phyloP scores from a whole-genome alignment of 192 early-diverging fungal species.

The Coemansia sp. region DNA sequence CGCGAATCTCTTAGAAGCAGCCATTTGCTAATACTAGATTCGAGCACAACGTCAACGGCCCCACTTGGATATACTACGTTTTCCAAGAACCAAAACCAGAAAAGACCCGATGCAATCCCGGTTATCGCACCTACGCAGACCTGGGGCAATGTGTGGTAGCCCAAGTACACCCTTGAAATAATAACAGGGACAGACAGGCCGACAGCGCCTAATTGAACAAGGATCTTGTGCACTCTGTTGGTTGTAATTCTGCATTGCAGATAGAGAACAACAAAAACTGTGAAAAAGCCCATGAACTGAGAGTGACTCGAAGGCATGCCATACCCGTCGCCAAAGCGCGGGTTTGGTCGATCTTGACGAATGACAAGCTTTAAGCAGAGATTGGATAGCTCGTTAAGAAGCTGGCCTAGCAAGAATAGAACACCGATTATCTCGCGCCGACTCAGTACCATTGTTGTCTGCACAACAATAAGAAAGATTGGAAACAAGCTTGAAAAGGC shows the following conservation, averaged over 20 bases:
- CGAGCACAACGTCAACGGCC: slow-evolving; percentile 9
- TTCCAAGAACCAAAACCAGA: slow-evolving; percentile 31
- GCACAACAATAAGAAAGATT: slow-evolving; percentile 48
- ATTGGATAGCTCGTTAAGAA: slow-evolving; percentile 45
- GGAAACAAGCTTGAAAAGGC: slow-evolving; percentile 48
- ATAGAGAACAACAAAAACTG: slow-evolving; percentile 21
- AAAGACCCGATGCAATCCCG: slow-evolving; percentile 20
- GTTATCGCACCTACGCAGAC: slow-evolving; percentile 24
- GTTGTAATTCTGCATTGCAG: slow-evolving; percentile 19
- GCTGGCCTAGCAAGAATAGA: slow-evolving; percentile 38
- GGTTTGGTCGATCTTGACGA: slow-evolving; percentile 31
- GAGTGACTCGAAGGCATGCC: slow-evolving; percentile 57
- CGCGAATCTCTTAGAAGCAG: slow-evolving; percentile 48
- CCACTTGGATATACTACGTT: slow-evolving; percentile 19
- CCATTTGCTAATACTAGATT: slow-evolving; percentile 25
- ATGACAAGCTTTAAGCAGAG: slow-evolving; percentile 30
- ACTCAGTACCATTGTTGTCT: slow-evolving; percentile 43
- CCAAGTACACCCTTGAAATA: slow-evolving; percentile 43
- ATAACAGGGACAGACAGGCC: slow-evolving; percentile 22
- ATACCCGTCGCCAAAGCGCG: slow-evolving; percentile 49
- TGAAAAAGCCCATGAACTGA: slow-evolving; percentile 56
- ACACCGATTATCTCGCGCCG: slow-evolving; percentile 45
- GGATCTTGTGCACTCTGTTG: slow-evolving; percentile 11
- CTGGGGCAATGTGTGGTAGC: slow-evolving; percentile 40
- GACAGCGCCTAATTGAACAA: slow-evolving; percentile 23